These are phyloP conservation scores for Syzygium syzygioides DNA, from an alignment of 441 rosid genomes.

Conservation along the genomic window DNA sequence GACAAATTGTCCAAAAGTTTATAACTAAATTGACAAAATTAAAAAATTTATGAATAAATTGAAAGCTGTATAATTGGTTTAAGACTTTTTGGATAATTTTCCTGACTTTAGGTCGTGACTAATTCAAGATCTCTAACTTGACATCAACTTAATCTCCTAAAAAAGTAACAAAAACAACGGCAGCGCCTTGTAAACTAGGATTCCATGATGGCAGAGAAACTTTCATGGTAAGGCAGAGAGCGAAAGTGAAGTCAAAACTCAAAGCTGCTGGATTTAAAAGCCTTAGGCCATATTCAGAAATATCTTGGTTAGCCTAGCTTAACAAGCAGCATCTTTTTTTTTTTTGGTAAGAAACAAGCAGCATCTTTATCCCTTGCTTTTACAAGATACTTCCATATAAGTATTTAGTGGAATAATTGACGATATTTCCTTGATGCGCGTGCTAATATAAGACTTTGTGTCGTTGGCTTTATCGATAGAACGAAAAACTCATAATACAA, in stretches of 20 bases:
- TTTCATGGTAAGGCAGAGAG: neutral
- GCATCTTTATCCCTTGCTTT: neutral
- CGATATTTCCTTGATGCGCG: neutral
- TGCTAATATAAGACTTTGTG: neutral
- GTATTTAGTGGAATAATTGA: neutral
- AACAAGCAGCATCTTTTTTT: neutral
- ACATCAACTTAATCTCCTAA: neutral
- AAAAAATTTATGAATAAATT: neutral
- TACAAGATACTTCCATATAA: neutral
- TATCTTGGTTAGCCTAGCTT: neutral
- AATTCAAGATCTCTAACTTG: neutral
- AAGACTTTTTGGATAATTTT: neutral
- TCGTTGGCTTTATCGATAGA: neutral
- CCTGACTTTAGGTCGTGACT: neutral
- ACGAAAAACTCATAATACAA: neutral
- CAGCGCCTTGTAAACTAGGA: neutral
- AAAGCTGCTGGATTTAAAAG: neutral
- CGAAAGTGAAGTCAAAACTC: neutral
- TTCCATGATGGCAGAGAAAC: neutral
- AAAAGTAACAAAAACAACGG: neutral
- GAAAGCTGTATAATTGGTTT: rapidly evolving
- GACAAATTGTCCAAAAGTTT: neutral
- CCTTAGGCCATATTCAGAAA: neutral
- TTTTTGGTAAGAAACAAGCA: neutral
- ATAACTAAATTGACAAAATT: neutral